phyloP scores from a whole-genome alignment of 192 early-diverging fungal genomes.

The Lunasporangiospora selenospora region DNA sequence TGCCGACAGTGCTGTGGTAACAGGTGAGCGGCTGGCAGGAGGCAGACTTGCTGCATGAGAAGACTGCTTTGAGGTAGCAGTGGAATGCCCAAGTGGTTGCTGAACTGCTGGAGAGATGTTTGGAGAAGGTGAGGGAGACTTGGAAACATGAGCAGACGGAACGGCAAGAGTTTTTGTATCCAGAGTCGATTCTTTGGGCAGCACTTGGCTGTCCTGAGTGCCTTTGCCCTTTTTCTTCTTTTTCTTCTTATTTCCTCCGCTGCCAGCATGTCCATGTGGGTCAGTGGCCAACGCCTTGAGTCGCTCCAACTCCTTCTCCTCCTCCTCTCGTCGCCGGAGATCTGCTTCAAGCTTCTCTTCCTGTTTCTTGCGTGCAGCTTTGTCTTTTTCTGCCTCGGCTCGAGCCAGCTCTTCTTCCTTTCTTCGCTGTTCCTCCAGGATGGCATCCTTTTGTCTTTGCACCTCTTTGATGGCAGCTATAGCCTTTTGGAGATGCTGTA shows the following conservation, averaged over 20 bases:
- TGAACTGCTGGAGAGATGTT: constrained; percentile 3
- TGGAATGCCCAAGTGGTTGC: too few relatives aligned
- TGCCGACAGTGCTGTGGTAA: too few relatives aligned
- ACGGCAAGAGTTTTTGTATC: too few relatives aligned
- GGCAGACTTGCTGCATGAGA: too few relatives aligned
- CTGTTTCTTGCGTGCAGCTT: constrained; percentile 42
- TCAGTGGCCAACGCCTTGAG: constrained; percentile 23
- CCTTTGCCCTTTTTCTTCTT: constrained; percentile 46
- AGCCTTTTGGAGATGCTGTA: constrained; percentile 38
- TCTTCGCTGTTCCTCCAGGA: constrained; percentile 54
- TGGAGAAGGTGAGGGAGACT: constrained; percentile 14
- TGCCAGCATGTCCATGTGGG: constrained; percentile 5
- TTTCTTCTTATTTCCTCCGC: constrained; percentile 15
- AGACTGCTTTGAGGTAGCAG: too few relatives aligned
- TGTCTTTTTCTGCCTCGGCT: constrained; percentile 44
- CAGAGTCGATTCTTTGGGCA: not conserved
- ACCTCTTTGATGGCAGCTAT: constrained; percentile 27
- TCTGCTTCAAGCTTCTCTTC: constrained; percentile 50
- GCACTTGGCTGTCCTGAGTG: not conserved
- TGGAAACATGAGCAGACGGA: not conserved
- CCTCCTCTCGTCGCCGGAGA: constrained; percentile 34
- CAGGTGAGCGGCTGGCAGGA: too few relatives aligned
- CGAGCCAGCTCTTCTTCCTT: constrained; percentile 48
- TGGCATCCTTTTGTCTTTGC: constrained; percentile 56
- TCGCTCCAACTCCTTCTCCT: constrained; percentile 43